A percentile compares a stretch with the other conserved stretches of the same genome.
Conservation (phyloP, 306 rosid genomes). For the Ormosia emarginata region DNA sequence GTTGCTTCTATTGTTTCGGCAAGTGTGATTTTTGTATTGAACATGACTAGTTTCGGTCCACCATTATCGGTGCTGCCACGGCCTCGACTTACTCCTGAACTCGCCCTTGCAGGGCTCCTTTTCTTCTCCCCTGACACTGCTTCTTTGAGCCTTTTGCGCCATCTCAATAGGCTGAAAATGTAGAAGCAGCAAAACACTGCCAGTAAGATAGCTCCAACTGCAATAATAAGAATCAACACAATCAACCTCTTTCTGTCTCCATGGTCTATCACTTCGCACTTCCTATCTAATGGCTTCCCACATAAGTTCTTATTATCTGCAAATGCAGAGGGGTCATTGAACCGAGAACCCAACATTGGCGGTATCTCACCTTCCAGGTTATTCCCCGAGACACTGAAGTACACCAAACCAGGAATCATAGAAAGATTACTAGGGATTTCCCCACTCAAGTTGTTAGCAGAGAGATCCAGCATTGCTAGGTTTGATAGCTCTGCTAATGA, state of each 20-base stretch:
- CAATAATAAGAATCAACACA: constrained; percentile 49
- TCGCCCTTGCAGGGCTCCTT: constrained; percentile 73
- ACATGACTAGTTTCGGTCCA: constrained; percentile 91
- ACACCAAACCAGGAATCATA: constrained; percentile 42
- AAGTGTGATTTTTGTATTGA: constrained; percentile 79
- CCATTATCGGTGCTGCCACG: constrained; percentile 80
- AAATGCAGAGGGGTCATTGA: constrained; percentile 57
- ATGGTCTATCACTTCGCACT: constrained; percentile 30
- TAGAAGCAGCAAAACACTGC: constrained; percentile 80
- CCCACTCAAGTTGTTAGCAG: constrained; percentile 76
- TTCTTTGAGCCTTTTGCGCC: constrained; percentile 79
- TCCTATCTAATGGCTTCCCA: constrained; percentile 58
- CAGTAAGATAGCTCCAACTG: constrained; percentile 52
- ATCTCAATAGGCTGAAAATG: constrained; percentile 66
- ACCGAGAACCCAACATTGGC: constrained; percentile 51
- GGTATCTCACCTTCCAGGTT: constrained; percentile 80
- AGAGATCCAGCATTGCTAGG: constrained; percentile 64
- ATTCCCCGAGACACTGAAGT: constrained; percentile 75
- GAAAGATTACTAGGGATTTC: constrained; percentile 59
- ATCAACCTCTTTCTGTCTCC: constrained; percentile 59
- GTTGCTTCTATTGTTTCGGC: constrained; percentile 92
- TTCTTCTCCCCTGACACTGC: constrained; percentile 71
- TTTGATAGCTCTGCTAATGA: constrained; percentile 55
- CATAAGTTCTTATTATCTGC: constrained; percentile 57
- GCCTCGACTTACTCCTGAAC: constrained; percentile 86